These are phyloP conservation scores for Saccharomyces hybrid DNA, from an alignment of 1,139 yeast species.

Conservation along the genomic window DNA sequence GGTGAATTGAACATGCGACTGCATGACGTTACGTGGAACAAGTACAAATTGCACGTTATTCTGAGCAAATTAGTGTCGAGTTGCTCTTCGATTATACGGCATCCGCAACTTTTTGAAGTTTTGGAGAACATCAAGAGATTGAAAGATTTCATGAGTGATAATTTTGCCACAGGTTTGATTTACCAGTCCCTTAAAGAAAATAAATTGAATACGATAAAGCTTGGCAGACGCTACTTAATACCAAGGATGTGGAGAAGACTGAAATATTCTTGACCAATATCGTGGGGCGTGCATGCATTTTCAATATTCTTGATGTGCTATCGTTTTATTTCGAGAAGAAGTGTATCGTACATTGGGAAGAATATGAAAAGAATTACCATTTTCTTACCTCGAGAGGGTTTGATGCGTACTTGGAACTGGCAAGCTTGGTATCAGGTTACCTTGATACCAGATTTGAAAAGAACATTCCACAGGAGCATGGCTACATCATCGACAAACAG, in stretches of 20 bases:
- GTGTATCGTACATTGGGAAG: constrained; percentile 5
- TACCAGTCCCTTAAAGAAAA: not conserved
- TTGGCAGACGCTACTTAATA: constrained; percentile 3
- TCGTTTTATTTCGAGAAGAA: constrained; percentile 14
- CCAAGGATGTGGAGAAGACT: constrained; percentile 7
- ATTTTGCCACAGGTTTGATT: not conserved
- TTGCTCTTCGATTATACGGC: constrained; percentile 5
- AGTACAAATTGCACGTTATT: constrained; percentile 14
- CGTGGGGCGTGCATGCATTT: constrained; percentile 7
- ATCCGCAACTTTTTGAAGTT: constrained; percentile 7
- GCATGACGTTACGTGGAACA: constrained; percentile 2
- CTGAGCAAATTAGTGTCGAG: constrained; percentile 9
- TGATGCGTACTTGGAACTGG: constrained; percentile 6
- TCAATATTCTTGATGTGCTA: constrained; percentile 8
- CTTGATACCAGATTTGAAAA: constrained; percentile 7
- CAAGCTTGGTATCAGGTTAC: constrained; percentile 5
- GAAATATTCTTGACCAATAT: constrained; percentile 12
- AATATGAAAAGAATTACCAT: constrained; percentile 10
- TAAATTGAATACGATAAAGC: not conserved
- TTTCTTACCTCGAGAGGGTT: constrained; percentile 7
- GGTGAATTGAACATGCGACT: not conserved
- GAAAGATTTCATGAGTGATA: not conserved
- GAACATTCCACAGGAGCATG: constrained; percentile 5
- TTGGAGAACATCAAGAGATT: constrained; percentile 9
- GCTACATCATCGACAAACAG: constrained; percentile 11